Percentiles rank a stretch among this genome's conserved stretches.
Evolutionary conservation across 768 basidiomycete genomes (phyloP).

Genomic region (Boletus speciosus): DNA sequence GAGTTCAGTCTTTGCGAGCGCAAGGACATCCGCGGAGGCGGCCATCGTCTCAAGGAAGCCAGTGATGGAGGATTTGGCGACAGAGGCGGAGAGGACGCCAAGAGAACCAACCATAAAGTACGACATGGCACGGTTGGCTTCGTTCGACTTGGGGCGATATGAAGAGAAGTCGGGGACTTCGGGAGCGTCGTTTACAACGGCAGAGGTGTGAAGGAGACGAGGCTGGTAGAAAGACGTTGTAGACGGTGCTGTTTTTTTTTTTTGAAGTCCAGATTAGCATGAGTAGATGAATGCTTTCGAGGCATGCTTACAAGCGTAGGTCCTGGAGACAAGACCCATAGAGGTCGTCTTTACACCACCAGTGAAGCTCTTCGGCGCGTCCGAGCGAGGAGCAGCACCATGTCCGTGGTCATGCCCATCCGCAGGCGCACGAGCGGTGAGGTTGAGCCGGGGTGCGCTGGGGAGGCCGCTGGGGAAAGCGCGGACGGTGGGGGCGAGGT

Average conservation of each 20-base stretch:
- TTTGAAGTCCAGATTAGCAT: conserved; percentile 11
- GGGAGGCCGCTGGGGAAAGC: conserved; percentile 80
- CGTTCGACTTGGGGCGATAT: conserved; percentile 69
- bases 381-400: conserved; percentile 54
- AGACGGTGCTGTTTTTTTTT: conserved; percentile 39
- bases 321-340: conserved; percentile 61
- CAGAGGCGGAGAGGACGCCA: conserved; percentile 91
- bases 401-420: conserved; percentile 58
- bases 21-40: conserved; percentile 96
- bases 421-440: conserved; percentile 61
- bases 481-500: conserved; percentile 77
- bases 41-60: conserved; percentile 96
- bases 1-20: conserved; percentile 96
- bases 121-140: conserved; percentile 70
- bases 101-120: conserved; percentile 92
- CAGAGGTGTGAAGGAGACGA: conserved; percentile 77
- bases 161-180: conserved; percentile 86
- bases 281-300: conserved; percentile 6
- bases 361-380: conserved; percentile 61
- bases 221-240: conserved; percentile 55
- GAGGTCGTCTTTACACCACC: conserved; percentile 48
- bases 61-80: conserved; percentile 88
- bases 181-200: conserved; percentile 62
- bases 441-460: conserved; percentile 67
- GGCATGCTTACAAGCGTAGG: conserved; percentile 53